Base-by-base conservation (phyloP, 176 grass and related monocot species). In the Ensete glaucum region DNA sequence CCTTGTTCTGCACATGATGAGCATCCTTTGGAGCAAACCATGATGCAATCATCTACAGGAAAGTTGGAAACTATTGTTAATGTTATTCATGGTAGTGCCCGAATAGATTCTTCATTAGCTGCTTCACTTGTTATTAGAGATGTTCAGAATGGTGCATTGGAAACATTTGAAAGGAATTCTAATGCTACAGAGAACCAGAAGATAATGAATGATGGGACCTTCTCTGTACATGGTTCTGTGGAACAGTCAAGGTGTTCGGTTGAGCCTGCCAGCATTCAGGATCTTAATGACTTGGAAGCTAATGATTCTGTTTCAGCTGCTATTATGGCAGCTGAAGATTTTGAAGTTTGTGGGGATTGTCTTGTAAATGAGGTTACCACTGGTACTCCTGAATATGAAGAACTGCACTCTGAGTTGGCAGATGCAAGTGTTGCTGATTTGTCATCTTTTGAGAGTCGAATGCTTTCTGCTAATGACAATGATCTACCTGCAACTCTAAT, bases 361-460 rank as follows among this genome's bases (percentile, higher is more conserved):
- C 19, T 15, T 51, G 16, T 20, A 21, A 27, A 51, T 51, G 49
- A 52, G 43, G 13, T 52, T 71, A 4, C 49, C 49, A 4, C 14
- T 11, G 11, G 7, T 20, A 11, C 69, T 15, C 52, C 15, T 51
- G 17, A 71, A 52, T 19, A 10, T 49, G 17, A 71, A 20, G 26
- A 71, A 19, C 14, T 9, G 16, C 16, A 11, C 9, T 71, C 8
- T 49, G n/a, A 21, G 15, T 20, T 21, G 9, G 16, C 20, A 4
- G 43, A 71, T 14, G 78, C 75, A 23, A 63, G 22, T 54, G 75
- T 48, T 10, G 1, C 34, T 49, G 76, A 50, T 54, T 49, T 65
- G 17, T 75, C 73, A 62, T 49, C 24, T 72, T 76, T 65, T 85
- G 83, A 74, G 50, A 54, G 52, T 77, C 49, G 67, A 43, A 68